Conservation (phyloP, 2,329 filamentous ascomycete genomes). For the Fusarium fracticaudum region DNA sequence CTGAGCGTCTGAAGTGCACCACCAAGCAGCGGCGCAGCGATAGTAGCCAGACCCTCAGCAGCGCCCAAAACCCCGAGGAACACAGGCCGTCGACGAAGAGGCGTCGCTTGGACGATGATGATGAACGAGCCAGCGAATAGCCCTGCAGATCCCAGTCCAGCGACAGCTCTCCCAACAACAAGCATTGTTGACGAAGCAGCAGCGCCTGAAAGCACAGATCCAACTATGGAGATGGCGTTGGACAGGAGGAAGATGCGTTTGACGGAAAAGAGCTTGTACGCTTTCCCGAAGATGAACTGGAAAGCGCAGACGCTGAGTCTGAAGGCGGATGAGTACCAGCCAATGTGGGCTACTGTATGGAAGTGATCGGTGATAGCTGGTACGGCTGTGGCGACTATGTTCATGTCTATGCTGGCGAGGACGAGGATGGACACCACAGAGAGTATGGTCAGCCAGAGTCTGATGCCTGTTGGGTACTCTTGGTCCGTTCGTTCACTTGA, state of each 20-base stretch:
- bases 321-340: constrained; percentile 44
- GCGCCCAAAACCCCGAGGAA: constrained; percentile 23
- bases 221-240: constrained; percentile 54
- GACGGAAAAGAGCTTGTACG: constrained; percentile 13
- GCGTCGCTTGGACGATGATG: background rate
- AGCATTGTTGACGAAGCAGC: constrained; percentile 53
- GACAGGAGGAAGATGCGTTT: constrained; percentile 50
- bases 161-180: constrained; percentile 57
- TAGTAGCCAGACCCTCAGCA: constrained; percentile 24
- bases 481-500: fast-evolving
- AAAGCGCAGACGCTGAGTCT: constrained; percentile 55
- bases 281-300: constrained; percentile 29
- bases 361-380: constrained; percentile 43
- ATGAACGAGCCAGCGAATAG: constrained; percentile 49
- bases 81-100: background rate
- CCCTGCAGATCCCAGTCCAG: constrained; percentile 55
- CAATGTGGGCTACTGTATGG: constrained; percentile 34
- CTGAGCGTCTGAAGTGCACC: constrained; percentile 42
- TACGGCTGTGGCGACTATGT: constrained; percentile 38
- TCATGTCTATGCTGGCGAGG: constrained; percentile 36
- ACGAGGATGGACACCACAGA: background rate
- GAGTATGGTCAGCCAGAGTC: constrained; percentile 14
- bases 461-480: background rate
- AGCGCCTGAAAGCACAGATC: constrained; percentile 56
- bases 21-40: constrained; percentile 40